Conservation (phyloP, 306 rosid genomes). For the cucumber (Cucumis sativus) region DNA sequence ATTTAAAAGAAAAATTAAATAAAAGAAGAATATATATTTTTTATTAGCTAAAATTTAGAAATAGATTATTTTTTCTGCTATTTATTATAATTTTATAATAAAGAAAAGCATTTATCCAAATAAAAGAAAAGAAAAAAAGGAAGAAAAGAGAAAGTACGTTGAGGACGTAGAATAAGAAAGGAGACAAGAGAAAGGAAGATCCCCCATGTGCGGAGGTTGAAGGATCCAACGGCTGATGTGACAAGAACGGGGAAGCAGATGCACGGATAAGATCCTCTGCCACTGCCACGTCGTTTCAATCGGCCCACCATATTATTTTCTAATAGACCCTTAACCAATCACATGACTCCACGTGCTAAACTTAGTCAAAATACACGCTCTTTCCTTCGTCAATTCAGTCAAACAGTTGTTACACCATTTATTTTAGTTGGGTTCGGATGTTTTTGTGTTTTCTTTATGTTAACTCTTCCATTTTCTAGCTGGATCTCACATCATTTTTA, state of each 20-base stretch:
- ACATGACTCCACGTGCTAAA: background rate
- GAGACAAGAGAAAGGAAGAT: background rate
- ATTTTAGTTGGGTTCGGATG: background rate
- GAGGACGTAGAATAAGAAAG: background rate
- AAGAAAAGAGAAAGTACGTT: background rate
- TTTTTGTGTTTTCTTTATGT: background rate
- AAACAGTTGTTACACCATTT: background rate
- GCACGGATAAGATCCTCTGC: conserved; percentile 5
- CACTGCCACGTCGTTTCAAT: conserved; percentile 1
- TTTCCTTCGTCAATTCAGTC: background rate
- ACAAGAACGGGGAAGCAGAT: background rate
- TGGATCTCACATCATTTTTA: background rate
- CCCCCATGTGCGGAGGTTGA: conserved; percentile 10
- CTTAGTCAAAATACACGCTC: background rate
- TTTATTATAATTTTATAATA: too few relatives aligned
- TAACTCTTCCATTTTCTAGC: background rate
- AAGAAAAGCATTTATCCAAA: background rate
- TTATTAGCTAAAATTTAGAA: too few relatives aligned
- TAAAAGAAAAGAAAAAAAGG: background rate
- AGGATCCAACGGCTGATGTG: conserved; percentile 10
- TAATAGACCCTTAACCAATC: background rate
- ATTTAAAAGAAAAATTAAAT: too few relatives aligned
- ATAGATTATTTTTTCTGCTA: too few relatives aligned
- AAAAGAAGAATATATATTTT: too few relatives aligned
- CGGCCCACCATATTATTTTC: background rate